These are phyloP conservation scores for Saccharomyces pastorianus DNA, from an alignment of 1,139 yeast species.

Conservation along the genomic window DNA sequence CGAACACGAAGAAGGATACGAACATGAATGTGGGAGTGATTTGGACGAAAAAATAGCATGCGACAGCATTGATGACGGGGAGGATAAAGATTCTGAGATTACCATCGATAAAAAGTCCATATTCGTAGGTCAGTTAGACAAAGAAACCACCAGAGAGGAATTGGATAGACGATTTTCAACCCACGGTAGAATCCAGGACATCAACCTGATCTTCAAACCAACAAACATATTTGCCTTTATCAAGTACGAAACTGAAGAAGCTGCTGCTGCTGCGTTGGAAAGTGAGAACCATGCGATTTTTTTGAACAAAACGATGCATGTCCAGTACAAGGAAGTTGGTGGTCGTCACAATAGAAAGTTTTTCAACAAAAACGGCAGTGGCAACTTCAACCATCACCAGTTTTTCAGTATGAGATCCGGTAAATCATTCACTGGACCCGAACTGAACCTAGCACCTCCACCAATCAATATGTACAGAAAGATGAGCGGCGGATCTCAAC, in stretches of 20 bases:
- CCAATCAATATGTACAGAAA: constrained; percentile 53
- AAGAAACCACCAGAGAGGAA: constrained; percentile 46
- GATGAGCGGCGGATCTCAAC: constrained; percentile 8
- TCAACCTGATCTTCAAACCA: constrained; percentile 46
- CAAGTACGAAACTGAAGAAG: constrained; percentile 51
- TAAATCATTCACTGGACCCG: constrained; percentile 30
- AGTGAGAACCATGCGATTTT: constrained; percentile 73
- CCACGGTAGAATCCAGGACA: constrained; percentile 56
- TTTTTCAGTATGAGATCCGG: constrained; percentile 11
- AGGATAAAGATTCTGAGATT: constrained; percentile 15
- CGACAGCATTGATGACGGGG: neutral
- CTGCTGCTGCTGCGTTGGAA: constrained; percentile 78
- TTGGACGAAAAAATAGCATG: neutral
- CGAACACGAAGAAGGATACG: neutral
- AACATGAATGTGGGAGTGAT: neutral
- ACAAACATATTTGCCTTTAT: constrained; percentile 65
- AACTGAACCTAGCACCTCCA: constrained; percentile 61
- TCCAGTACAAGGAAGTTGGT: constrained; percentile 61
- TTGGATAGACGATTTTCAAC: constrained; percentile 49
- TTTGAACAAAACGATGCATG: constrained; percentile 68
- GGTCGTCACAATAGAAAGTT: constrained; percentile 20
- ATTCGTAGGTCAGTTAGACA: constrained; percentile 66
- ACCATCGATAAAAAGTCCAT: constrained; percentile 63
- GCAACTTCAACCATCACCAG: constrained; percentile 18
- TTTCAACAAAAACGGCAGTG: constrained; percentile 12